Evolutionary conservation across 306 rosid genomes (phyloP).

Genomic region (Gillenia trifoliata): DNA sequence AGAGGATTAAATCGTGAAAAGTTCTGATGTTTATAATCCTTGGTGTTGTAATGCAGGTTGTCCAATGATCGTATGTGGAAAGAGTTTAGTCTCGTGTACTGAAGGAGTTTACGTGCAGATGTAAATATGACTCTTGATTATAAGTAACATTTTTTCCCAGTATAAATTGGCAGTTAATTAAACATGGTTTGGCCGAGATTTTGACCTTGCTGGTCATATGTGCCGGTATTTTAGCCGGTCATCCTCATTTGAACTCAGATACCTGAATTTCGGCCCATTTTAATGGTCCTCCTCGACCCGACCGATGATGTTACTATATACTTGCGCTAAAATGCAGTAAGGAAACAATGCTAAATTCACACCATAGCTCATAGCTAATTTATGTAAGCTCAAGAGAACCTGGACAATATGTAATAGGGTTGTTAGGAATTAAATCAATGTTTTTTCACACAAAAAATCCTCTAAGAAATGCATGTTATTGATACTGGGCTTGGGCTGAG

Average conservation of each 20-base stretch:
- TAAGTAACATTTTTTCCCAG: background rate
- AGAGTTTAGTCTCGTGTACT: background rate
- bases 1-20: background rate
- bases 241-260: background rate
- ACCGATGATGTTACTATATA: background rate
- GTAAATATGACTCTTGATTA: background rate
- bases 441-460: background rate
- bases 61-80: constrained; percentile 7
- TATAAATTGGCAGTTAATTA: background rate
- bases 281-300: background rate
- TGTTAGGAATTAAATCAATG: background rate
- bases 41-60: constrained; percentile 1
- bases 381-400: background rate
- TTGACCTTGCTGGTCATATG: too few species aligned
- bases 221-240: background rate
- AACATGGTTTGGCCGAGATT: background rate
- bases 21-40: background rate
- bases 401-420: background rate
- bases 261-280: background rate
- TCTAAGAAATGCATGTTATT: background rate
- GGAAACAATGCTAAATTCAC: background rate
- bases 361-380: background rate
- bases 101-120: background rate
- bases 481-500: background rate
- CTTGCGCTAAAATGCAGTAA: background rate